A percentile compares a stretch with the other conserved stretches of the same genome.
phyloP scores from a whole-genome alignment of 1,139 yeast genomes.

The Magnusiomyces suaveolens region DNA sequence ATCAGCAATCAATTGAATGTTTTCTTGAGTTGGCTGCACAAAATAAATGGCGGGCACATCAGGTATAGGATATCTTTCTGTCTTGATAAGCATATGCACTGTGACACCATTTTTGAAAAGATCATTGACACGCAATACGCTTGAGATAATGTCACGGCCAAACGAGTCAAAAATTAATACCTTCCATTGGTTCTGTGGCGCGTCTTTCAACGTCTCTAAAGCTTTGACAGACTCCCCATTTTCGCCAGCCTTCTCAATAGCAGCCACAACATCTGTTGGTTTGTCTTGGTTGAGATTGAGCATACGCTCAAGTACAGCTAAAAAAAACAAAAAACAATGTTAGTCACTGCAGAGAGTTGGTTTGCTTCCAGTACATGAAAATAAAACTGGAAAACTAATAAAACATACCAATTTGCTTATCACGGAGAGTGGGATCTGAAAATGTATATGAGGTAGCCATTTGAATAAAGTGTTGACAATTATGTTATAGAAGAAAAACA shows the following conservation, averaged over 20 bases:
- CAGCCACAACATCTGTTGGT: slow-evolving; percentile 6
- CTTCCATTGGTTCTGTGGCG: slow-evolving; percentile 75
- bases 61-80: slow-evolving; percentile 67
- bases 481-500: no score
- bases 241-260: slow-evolving; percentile 31
- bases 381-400: slow-evolving; percentile 1
- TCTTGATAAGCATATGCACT: slow-evolving; percentile 63
- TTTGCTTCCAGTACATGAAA: background rate
- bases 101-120: slow-evolving; percentile 82
- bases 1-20: slow-evolving; percentile 54
- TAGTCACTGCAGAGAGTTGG: background rate
- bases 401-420: slow-evolving; percentile 35
- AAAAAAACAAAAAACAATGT: slow-evolving; percentile 12
- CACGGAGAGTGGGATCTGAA: slow-evolving; percentile 30
- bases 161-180: slow-evolving; percentile 75
- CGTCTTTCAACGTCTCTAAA: slow-evolving; percentile 10
- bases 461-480: no score
- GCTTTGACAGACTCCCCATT: slow-evolving; percentile 11
- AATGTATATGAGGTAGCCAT: slow-evolving; percentile 6
- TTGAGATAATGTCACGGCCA: slow-evolving; percentile 77
- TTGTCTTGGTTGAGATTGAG: slow-evolving; percentile 56
- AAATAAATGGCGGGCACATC: slow-evolving; percentile 94
- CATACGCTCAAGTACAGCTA: slow-evolving; percentile 65
- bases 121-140: slow-evolving; percentile 85
- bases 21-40: slow-evolving; percentile 75